phyloP scores from a whole-genome alignment of 139 green algal species.

The Chlamydomonas sphaeroides region DNA sequence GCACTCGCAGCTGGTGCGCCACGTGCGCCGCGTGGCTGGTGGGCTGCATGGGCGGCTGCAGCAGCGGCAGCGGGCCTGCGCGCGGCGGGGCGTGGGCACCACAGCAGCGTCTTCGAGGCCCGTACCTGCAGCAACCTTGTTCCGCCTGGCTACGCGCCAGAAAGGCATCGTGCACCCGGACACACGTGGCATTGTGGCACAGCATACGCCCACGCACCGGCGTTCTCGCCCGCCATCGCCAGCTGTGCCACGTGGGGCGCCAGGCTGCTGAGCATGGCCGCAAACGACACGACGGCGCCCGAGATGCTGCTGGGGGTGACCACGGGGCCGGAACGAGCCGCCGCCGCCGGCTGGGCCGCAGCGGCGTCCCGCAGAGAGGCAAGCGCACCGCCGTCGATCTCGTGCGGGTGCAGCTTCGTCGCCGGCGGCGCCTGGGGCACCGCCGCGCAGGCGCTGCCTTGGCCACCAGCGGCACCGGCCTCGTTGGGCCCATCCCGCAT shows the following conservation, averaged over 20 bases:
- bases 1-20: constrained; percentile 25
- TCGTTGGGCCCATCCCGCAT: background rate
- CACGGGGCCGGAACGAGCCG: background rate
- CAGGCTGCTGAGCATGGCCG: background rate
- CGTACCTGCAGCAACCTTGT: background rate
- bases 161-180: background rate
- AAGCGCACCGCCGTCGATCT: constrained; percentile 18
- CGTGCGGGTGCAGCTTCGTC: constrained; percentile 18
- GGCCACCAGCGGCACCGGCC: background rate
- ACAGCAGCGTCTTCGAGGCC: background rate
- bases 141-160: too few species aligned
- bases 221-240: constrained; percentile 24
- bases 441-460: background rate
- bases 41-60: constrained; percentile 18
- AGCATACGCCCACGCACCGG: background rate
- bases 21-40: constrained; percentile 28
- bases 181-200: too few species aligned
- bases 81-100: background rate
- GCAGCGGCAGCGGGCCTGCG: constrained; percentile 30
- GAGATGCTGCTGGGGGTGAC: background rate
- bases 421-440: too few species aligned
- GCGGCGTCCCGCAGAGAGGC: background rate
- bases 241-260: constrained; percentile 16
- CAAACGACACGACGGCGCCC: background rate
- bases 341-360: background rate